A percentile compares a stretch with the other conserved stretches of the same genome.
Conservation (phyloP, 495 filamentous ascomycete species). For the Trichoderma virens region DNA sequence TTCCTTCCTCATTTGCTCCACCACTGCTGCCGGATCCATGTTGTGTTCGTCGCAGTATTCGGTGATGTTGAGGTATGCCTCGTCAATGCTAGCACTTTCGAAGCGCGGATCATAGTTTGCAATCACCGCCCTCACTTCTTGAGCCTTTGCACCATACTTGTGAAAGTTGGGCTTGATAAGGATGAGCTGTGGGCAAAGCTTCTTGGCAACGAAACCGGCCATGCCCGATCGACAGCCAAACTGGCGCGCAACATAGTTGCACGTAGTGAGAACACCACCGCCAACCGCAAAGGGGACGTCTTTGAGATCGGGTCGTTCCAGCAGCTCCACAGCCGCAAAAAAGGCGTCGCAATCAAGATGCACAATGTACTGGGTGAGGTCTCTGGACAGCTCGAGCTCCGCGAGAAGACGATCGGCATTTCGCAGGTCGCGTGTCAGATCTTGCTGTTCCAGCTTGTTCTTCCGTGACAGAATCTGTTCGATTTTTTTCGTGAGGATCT, state of each 20-base stretch:
- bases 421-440: slow-evolving; percentile 63
- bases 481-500: slow-evolving; percentile 78
- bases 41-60: slow-evolving; percentile 66
- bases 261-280: slow-evolving; percentile 84
- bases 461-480: slow-evolving; percentile 71
- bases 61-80: slow-evolving; percentile 95
- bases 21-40: slow-evolving; percentile 61
- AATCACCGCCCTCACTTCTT: slow-evolving; percentile 77
- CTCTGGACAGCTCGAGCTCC: slow-evolving; percentile 68
- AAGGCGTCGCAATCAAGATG: slow-evolving; percentile 98
- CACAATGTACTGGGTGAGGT: slow-evolving; percentile 75
- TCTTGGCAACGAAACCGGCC: slow-evolving; percentile 91
- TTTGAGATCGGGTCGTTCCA: slow-evolving; percentile 84
- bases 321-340: slow-evolving; percentile 89
- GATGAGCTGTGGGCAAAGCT: slow-evolving; percentile 85
- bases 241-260: slow-evolving; percentile 86
- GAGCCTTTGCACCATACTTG: slow-evolving; percentile 86
- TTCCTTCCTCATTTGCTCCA: slow-evolving; percentile 66
- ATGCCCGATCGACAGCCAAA: slow-evolving; percentile 91
- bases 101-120: slow-evolving; percentile 83
- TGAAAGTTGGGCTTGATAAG: slow-evolving; percentile 76
- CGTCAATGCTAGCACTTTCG: slow-evolving; percentile 88
- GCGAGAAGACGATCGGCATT: slow-evolving; percentile 75
- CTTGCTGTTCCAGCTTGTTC: slow-evolving; percentile 63
- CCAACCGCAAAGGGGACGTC: slow-evolving; percentile 91